Evolutionary conservation across 2,329 filamentous ascomycete species (phyloP), one percentile per base, ranked within the genome.

Genomic region (Monosporascus cannonballus): DNA sequence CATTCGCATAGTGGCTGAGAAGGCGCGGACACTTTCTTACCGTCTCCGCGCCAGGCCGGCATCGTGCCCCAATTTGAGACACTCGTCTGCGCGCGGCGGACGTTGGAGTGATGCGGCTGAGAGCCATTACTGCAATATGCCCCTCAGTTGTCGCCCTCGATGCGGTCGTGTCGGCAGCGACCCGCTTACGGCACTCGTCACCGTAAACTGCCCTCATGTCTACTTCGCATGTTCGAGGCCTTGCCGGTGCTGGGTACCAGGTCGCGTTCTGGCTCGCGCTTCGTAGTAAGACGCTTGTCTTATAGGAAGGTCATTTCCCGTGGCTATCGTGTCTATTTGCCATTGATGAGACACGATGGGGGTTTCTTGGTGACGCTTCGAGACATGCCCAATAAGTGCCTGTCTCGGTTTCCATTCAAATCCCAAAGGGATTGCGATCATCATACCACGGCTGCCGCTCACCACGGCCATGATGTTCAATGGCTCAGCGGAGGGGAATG

Each of bases 401-500:
- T 30, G 27, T 30, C 27, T 30, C 27, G 27, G 27, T 9, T 30
- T 30, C 27, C 27, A 30, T 30, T 30, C 9, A 18, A 50, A 22
- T 15, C 18, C 41, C 9, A 0, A 45, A 22, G 20, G 42, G 20
- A 45, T 24, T 45, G 9, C 9, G 20, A 45, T 22, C 25, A n/a
- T 45, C 25, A 30, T 49, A 50, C 25, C 25, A 52, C 54, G 34
- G 34, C 27, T 30, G 7, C 27, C 27, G 27, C 27, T 30, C 27
- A 30, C 27, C 1, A 11, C 9, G 27, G 27, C 27, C 27, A 30
- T 30, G 27, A 30, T 11, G 27, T 30, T 30, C 27, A 30, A 11
- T 11, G 38, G 45, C 49, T 27, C 51, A 56, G 48, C 45, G 51
- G 56, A 59, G 49, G 51, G 49, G 55, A 54, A 50, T 47, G 49